A percentile compares a stretch with the other conserved stretches of the same genome.
Conservation (phyloP, 768 basidiomycete species). For the Termitomyces eurrhizus region DNA sequence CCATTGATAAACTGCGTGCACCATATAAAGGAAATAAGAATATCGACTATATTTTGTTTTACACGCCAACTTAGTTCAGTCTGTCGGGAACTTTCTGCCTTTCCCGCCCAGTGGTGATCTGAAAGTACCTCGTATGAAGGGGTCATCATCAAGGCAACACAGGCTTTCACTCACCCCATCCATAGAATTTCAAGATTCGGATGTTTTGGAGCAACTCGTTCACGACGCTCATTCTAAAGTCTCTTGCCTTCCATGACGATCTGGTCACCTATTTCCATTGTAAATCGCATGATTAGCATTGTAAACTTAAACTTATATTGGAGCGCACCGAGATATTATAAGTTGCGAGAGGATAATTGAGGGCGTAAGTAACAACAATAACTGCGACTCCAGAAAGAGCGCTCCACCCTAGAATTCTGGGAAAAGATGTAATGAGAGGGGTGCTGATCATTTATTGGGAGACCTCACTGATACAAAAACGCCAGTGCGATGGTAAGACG, state of each 20-base stretch:
- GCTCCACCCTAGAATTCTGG: slow-evolving; percentile 74
- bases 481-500: slow-evolving; percentile 61
- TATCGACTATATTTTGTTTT: slow-evolving; percentile 56
- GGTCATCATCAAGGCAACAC: background rate
- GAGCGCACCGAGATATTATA: slow-evolving; percentile 56
- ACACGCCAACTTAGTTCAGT: slow-evolving; percentile 66
- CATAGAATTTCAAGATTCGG: slow-evolving; percentile 71
- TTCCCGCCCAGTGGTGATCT: slow-evolving; percentile 61
- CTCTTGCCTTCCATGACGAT: slow-evolving; percentile 58
- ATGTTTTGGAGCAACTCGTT: slow-evolving; percentile 77
- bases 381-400: slow-evolving; percentile 68
- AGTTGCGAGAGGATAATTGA: slow-evolving; percentile 68
- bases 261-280: slow-evolving; percentile 44
- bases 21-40: slow-evolving; percentile 68
- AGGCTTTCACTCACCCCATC: slow-evolving; percentile 51
- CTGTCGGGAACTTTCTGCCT: slow-evolving; percentile 50
- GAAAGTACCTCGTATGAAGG: background rate
- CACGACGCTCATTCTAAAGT: slow-evolving; percentile 64
- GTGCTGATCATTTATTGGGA: background rate
- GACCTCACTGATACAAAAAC: slow-evolving; percentile 67
- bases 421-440: background rate
- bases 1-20: no score
- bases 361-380: slow-evolving; percentile 52
- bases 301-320: background rate
- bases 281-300: background rate